These are phyloP conservation scores for Phoma sp. DNA, from an alignment of 2,329 filamentous ascomycete genomes.

Conservation along the genomic window DNA sequence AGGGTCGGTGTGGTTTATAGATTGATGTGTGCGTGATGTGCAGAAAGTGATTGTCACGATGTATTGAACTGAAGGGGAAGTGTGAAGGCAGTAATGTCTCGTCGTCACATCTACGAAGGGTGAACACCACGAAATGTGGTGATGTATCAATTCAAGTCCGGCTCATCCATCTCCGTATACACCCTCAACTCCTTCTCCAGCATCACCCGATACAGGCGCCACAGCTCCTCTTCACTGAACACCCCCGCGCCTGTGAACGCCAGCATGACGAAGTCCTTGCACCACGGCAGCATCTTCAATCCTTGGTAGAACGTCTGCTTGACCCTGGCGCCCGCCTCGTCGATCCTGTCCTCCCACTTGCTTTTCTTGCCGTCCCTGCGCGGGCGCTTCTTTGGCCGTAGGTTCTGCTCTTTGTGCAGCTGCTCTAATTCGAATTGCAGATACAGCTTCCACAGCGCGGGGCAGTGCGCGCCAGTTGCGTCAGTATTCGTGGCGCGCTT, in stretches of 20 bases:
- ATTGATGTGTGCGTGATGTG: too few species aligned
- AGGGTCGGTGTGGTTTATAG: too few species aligned
- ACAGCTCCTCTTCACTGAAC: slow-evolving; percentile 58
- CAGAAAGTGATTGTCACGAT: too few species aligned
- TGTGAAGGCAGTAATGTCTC: too few species aligned
- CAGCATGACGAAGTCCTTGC: slow-evolving; percentile 65
- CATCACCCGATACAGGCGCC: slow-evolving; percentile 63
- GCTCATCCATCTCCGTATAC: slow-evolving; percentile 60
- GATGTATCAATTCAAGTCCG: background rate
- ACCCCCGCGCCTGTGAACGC: slow-evolving; percentile 57
- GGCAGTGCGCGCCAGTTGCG: slow-evolving; percentile 38
- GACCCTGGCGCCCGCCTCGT: slow-evolving; percentile 50
- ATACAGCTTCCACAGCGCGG: slow-evolving; percentile 42
- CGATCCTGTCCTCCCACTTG: slow-evolving; percentile 23
- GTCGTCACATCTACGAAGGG: too few species aligned
- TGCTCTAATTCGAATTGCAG: slow-evolving; percentile 42
- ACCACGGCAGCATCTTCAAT: slow-evolving; percentile 67
- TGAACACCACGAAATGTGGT: too few species aligned
- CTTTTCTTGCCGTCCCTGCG: slow-evolving; percentile 30
- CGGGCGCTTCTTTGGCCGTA: slow-evolving; percentile 13
- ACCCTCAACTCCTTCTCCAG: slow-evolving; percentile 68
- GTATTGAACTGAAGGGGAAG: too few species aligned
- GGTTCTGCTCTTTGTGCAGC: slow-evolving; percentile 20
- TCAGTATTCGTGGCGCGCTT: slow-evolving; percentile 57
- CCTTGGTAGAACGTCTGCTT: slow-evolving; percentile 65